These are phyloP conservation scores for Coix lacrymajobi DNA, from an alignment of 176 grass and related monocot genomes.

Conservation along the genomic window DNA sequence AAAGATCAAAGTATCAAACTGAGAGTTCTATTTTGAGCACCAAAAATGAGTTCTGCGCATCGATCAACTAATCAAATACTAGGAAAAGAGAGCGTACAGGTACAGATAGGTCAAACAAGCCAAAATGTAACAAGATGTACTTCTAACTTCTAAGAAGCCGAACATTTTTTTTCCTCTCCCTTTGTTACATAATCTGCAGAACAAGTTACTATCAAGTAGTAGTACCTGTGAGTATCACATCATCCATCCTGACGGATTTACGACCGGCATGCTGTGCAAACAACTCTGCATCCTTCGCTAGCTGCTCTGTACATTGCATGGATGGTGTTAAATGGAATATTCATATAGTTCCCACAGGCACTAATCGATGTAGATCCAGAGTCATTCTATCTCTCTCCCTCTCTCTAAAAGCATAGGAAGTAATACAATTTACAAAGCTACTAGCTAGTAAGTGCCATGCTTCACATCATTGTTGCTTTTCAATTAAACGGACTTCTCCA, in stretches of 20 bases:
- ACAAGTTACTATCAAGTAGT: slow-evolving; percentile 6
- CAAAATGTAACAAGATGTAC: neutral
- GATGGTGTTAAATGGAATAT: slow-evolving; percentile 13
- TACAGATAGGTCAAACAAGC: neutral
- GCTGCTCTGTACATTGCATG: slow-evolving; percentile 53
- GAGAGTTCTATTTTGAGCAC: neutral
- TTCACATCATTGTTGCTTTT: neutral
- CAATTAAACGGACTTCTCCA: neutral
- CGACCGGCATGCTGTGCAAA: slow-evolving; percentile 85
- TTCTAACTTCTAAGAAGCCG: neutral
- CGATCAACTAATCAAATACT: neutral
- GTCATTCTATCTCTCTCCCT: neutral
- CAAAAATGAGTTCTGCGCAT: neutral
- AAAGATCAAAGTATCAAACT: neutral
- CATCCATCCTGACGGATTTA: slow-evolving; percentile 84
- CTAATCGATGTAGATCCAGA: slow-evolving; percentile 8
- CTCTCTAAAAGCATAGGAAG: neutral
- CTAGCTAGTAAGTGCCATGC: neutral
- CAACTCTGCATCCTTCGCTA: slow-evolving; percentile 78
- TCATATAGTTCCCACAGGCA: neutral
- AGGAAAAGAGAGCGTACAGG: neutral
- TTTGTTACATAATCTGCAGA: neutral
- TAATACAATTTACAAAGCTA: neutral
- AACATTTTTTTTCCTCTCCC: neutral
- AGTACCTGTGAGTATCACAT: slow-evolving; percentile 86